These are phyloP conservation scores for Quercus alba DNA, from an alignment of 306 rosid species.

Conservation along the genomic window DNA sequence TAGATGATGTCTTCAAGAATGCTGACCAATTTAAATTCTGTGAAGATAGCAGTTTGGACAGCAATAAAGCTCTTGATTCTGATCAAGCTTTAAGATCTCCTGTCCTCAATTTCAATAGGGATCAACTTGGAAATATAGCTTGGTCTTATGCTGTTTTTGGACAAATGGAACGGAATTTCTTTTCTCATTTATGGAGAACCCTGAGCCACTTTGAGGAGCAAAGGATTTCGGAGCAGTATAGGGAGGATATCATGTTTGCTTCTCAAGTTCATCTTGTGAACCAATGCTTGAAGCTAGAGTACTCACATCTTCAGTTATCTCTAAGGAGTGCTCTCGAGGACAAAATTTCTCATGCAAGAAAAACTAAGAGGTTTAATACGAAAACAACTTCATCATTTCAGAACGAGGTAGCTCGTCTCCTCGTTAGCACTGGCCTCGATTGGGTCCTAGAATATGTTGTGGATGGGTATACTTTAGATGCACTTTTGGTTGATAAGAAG, in stretches of 20 bases:
- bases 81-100: slow-evolving; percentile 38
- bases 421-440: slow-evolving; percentile 70
- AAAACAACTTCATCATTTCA: slow-evolving; percentile 76
- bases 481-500: slow-evolving; percentile 68
- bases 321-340: slow-evolving; percentile 55
- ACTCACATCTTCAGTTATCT: slow-evolving; percentile 67
- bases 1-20: slow-evolving; percentile 51
- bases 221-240: slow-evolving; percentile 72
- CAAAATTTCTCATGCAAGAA: slow-evolving; percentile 58
- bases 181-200: slow-evolving; percentile 60
- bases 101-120: slow-evolving; percentile 56
- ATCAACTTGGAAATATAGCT: slow-evolving; percentile 75
- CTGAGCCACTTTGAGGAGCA: slow-evolving; percentile 65
- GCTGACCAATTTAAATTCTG: slow-evolving; percentile 43
- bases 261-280: slow-evolving; percentile 83
- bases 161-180: slow-evolving; percentile 64
- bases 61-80: slow-evolving; percentile 23
- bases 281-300: slow-evolving; percentile 89
- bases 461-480: slow-evolving; percentile 82
- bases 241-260: slow-evolving; percentile 87
- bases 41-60: slow-evolving; percentile 27
- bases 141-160: slow-evolving; percentile 94
- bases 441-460: slow-evolving; percentile 75
- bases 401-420: slow-evolving; percentile 85
- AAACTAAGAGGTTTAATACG: slow-evolving; percentile 72